A percentile compares a stretch with the other conserved stretches of the same genome.
Conservation (phyloP, 345 rosid genomes). For the Gossypium rotundifolium region DNA sequence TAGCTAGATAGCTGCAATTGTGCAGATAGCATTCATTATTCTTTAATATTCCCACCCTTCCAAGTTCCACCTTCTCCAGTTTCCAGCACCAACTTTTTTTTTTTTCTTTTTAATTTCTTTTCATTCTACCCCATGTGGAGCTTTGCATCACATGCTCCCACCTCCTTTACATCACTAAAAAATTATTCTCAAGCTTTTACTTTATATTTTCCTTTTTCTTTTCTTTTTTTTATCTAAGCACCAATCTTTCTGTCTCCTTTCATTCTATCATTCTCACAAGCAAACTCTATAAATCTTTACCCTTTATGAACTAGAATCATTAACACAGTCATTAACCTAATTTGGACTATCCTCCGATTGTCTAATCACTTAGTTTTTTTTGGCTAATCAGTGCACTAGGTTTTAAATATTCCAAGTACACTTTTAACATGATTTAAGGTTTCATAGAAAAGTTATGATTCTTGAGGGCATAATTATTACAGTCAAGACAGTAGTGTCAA, state of each 20-base stretch:
- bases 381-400: constrained; percentile 19
- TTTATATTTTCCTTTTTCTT: background rate
- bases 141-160: constrained; percentile 24
- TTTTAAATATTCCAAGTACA: constrained; percentile 15
- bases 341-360: background rate
- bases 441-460: constrained; percentile 16
- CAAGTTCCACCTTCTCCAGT: background rate
- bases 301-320: constrained; percentile 21
- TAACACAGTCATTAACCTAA: constrained; percentile 17
- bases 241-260: constrained; percentile 21
- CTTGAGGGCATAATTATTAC: constrained; percentile 17
- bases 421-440: constrained; percentile 8
- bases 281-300: constrained; percentile 5
- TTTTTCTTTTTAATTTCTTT: background rate
- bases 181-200: constrained; percentile 13
- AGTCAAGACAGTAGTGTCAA: constrained; percentile 20
- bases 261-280: constrained; percentile 17
- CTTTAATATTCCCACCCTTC: background rate
- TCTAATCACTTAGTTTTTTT: constrained; percentile 8
- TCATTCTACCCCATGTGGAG: constrained; percentile 18
- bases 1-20: background rate
- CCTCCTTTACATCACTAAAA: constrained; percentile 20
- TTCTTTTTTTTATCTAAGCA: constrained; percentile 5
- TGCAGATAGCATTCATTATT: constrained; percentile 10
- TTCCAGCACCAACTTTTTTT: background rate